phyloP scores from a whole-genome alignment of 352 stramenopile genomes.

The Pythium chondricola region DNA sequence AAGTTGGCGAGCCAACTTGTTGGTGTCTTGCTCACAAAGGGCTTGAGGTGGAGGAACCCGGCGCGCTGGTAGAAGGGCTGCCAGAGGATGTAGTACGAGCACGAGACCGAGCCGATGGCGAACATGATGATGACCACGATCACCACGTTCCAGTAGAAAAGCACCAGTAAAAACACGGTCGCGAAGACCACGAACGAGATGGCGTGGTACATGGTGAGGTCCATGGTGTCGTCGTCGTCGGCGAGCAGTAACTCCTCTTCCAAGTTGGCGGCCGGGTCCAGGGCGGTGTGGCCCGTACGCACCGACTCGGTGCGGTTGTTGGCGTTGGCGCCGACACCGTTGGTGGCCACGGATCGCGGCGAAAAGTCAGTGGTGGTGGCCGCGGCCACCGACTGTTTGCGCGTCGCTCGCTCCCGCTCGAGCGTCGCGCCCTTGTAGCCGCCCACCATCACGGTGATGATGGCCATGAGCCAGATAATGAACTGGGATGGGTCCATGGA shows the following conservation, averaged over 20 bases:
- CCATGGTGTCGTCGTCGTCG: constrained; percentile 68
- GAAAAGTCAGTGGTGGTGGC: not conserved
- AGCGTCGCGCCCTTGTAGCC: constrained; percentile 62
- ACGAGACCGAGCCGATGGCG: constrained; percentile 47
- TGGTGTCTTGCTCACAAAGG: constrained; percentile 19
- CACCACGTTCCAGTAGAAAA: constrained; percentile 87
- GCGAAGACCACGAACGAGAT: constrained; percentile 88
- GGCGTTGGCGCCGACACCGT: not conserved
- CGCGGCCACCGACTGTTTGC: constrained; percentile 10
- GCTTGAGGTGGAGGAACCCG: constrained; percentile 24
- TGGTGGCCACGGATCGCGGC: not conserved
- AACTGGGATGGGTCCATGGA: constrained; percentile 55
- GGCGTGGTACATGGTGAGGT: constrained; percentile 85
- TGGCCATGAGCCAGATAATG: constrained; percentile 73
- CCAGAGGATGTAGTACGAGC: constrained; percentile 52
- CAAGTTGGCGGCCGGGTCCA: not conserved
- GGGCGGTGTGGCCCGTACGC: not conserved
- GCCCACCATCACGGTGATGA: constrained; percentile 62
- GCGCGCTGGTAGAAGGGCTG: constrained; percentile 43
- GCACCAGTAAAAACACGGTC: constrained; percentile 84
- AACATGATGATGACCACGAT: constrained; percentile 75
- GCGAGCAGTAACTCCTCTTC: constrained; percentile 2
- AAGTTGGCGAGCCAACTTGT: constrained; percentile 34
- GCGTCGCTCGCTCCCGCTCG: constrained; percentile 59
- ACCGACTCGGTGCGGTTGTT: not conserved